phyloP scores from a whole-genome alignment of 345 rosid species.

The Dimocarpus longan region DNA sequence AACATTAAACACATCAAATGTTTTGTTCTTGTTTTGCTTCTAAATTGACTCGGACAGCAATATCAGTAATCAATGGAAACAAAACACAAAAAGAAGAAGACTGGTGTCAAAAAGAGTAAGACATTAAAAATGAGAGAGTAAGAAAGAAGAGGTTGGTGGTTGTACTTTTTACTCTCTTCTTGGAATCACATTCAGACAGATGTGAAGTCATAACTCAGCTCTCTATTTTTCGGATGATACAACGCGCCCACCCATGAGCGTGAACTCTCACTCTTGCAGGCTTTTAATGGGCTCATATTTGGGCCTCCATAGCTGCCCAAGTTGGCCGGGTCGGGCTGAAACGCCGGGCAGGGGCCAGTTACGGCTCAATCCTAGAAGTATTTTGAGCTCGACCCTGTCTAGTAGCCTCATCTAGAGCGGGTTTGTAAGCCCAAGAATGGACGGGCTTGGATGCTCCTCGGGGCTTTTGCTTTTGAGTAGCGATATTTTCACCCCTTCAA shows the following conservation, averaged over 20 bases:
- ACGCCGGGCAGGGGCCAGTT: too few species aligned
- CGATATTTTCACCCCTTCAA: too few species aligned
- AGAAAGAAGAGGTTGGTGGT: background rate
- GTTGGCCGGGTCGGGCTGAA: too few species aligned
- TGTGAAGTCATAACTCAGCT: background rate
- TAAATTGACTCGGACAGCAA: conserved; percentile 4
- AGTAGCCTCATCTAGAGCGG: too few species aligned
- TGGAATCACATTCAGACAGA: conserved; percentile 15
- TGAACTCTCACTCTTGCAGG: background rate
- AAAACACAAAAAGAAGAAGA: background rate
- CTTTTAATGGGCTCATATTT: background rate
- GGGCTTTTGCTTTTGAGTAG: too few species aligned
- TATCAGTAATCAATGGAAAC: background rate
- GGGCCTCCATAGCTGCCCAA: background rate
- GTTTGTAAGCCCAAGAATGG: too few species aligned
- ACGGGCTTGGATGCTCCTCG: too few species aligned
- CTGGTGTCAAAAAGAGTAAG: background rate
- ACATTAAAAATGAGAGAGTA: conserved; percentile 12
- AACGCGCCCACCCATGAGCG: background rate
- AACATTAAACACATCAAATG: conserved; percentile 9
- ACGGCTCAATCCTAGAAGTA: too few species aligned
- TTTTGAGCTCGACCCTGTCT: too few species aligned
- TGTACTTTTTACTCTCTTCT: background rate
- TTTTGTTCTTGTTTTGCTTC: conserved; percentile 16
- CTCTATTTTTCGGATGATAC: background rate